Percentiles rank a stretch among this genome's conserved stretches.
These are phyloP conservation scores for Lycium ferocissimum DNA, from an alignment of 257 asterid species.

Conservation along the genomic window DNA sequence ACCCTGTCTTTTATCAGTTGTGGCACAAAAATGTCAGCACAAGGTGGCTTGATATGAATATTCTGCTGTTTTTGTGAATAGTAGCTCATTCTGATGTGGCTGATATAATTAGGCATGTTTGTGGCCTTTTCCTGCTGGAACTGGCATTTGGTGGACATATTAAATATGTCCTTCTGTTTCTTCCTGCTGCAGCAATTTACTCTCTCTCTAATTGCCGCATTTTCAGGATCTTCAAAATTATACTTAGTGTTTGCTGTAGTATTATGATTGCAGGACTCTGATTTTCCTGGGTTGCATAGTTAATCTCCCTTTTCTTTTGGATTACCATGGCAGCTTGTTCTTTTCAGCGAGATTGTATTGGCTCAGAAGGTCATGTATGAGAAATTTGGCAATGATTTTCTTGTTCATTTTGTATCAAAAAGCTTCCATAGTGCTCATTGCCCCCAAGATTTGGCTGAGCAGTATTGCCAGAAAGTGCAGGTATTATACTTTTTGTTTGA, in stretches of 20 bases:
- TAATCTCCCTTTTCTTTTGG: conserved; percentile 23
- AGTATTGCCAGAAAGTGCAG: conserved; percentile 86
- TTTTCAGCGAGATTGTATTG: conserved; percentile 80
- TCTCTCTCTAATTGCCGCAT: neutral
- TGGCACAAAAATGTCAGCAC: neutral
- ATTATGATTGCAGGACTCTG: neutral
- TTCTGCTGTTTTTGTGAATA: conserved; percentile 4
- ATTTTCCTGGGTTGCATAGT: neutral
- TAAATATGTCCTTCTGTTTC: neutral
- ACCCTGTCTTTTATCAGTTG: neutral
- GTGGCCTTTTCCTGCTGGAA: neutral
- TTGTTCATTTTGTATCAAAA: conserved; percentile 72
- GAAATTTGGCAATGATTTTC: conserved; percentile 83
- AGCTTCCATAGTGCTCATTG: conserved; percentile 71
- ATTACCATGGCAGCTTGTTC: conserved; percentile 56
- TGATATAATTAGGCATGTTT: neutral
- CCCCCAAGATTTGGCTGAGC: conserved; percentile 86
- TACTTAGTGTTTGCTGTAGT: conserved; percentile 1
- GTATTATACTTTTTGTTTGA: conserved; percentile 45
- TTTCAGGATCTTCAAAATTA: neutral
- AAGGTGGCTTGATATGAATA: neutral
- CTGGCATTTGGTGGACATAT: neutral
- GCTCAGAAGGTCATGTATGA: conserved; percentile 96
- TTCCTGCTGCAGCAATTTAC: conserved; percentile 17
- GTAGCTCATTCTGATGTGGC: neutral